These are phyloP conservation scores for Trypanosoma rangeli DNA, from an alignment of 208 protist species.

Conservation along the genomic window DNA sequence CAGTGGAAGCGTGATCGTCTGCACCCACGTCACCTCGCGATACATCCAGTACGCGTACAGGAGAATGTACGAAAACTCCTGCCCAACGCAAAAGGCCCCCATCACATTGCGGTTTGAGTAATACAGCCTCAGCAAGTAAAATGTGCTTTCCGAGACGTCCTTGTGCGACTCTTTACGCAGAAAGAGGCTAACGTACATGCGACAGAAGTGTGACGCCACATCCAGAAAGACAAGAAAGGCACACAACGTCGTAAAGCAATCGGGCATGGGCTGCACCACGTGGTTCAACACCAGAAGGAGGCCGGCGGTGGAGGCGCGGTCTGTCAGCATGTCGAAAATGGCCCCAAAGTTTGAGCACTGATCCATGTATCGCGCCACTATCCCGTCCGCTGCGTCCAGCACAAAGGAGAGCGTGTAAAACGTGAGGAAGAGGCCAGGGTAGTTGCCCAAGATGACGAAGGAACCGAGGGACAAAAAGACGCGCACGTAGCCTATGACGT, in stretches of 20 bases:
- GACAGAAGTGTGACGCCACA: conserved; percentile 92
- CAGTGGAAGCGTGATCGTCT: conserved; percentile 12
- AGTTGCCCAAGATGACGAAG: conserved; percentile 68
- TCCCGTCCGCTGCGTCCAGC: conserved; percentile 91
- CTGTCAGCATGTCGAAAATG: conserved; percentile 95
- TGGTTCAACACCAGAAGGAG: conserved; percentile 86
- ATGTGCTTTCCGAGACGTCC: conserved; percentile 81
- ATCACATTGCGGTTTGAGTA: conserved; percentile 89
- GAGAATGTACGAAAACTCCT: conserved; percentile 92
- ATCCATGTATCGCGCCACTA: conserved; percentile 78
- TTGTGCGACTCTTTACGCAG: conserved; percentile 76
- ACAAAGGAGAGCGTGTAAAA: conserved; percentile 83
- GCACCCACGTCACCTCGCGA: conserved; percentile 26
- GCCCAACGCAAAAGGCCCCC: conserved; percentile 84
- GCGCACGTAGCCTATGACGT: conserved; percentile 91
- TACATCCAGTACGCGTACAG: conserved; percentile 81
- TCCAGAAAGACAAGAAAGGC: conserved; percentile 87
- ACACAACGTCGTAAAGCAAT: conserved; percentile 54
- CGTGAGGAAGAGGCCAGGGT: conserved; percentile 67
- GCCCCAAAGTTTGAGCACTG: conserved; percentile 93
- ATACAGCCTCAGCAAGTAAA: conserved; percentile 86
- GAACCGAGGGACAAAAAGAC: conserved; percentile 66
- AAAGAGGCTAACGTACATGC: conserved; percentile 89
- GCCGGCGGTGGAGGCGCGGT: conserved; percentile 89
- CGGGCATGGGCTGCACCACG: conserved; percentile 65